These are phyloP conservation scores for Akebia trifoliata DNA, from an alignment of 164 flowering plant species.

Conservation along the genomic window DNA sequence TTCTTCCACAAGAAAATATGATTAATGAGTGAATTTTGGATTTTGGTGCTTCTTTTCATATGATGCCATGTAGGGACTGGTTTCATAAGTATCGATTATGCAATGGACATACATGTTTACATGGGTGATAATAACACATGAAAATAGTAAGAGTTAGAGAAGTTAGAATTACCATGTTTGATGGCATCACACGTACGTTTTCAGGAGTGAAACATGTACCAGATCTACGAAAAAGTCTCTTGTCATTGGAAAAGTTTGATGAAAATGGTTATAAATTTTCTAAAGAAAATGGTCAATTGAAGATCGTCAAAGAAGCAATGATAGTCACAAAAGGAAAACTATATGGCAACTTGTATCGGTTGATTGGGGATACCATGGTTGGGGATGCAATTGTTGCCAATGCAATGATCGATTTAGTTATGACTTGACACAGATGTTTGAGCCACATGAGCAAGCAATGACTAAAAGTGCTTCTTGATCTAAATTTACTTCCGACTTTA, in stretches of 20 bases:
- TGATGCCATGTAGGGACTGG: neutral
- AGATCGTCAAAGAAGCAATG: neutral
- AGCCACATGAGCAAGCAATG: constrained; percentile 5
- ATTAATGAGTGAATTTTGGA: constrained; percentile 2
- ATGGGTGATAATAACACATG: constrained; percentile 2
- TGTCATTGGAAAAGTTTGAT: neutral
- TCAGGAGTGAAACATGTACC: neutral
- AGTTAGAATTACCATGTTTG: too few species aligned
- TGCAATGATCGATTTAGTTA: neutral
- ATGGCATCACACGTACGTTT: neutral
- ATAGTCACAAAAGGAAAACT: neutral
- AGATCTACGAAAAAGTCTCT: neutral
- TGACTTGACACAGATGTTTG: neutral
- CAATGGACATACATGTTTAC: constrained; percentile 4
- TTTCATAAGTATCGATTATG: constrained; percentile 3
- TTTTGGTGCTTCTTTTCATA: constrained; percentile 7
- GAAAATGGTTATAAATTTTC: neutral
- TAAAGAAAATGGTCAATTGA: too few species aligned
- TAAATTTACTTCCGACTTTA: too few species aligned
- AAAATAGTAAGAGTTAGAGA: neutral
- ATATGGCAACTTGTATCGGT: neutral
- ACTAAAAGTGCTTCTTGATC: neutral
- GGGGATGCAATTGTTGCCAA: neutral
- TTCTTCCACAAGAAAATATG: too few species aligned
- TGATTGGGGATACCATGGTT: constrained; percentile 1